Evolutionary conservation across 31 red algal genomes (phyloP).

Genomic region (Porphyra umbilicalis): DNA sequence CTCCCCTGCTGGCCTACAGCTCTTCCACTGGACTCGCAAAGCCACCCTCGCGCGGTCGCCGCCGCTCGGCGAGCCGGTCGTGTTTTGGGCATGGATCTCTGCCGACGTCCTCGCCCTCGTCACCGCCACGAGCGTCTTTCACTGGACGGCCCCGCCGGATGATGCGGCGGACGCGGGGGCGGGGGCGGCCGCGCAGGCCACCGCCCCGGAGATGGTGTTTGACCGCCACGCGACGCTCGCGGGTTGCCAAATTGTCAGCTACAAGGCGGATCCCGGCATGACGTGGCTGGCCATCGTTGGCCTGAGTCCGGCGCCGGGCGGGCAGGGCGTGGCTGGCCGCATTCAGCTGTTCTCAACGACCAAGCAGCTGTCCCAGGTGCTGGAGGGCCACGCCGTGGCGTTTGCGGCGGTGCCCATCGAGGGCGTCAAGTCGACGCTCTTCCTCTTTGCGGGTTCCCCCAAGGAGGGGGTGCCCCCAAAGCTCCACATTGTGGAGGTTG

Average conservation of each 20-base stretch:
- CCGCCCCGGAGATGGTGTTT: constrained; percentile 53
- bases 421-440: constrained; percentile 42
- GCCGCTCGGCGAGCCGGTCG: constrained; percentile 40
- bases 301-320: constrained; percentile 9
- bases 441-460: constrained; percentile 65
- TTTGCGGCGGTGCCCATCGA: constrained; percentile 49
- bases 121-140: constrained; percentile 75
- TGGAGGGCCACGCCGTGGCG: constrained; percentile 76
- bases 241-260: constrained; percentile 74
- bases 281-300: constrained; percentile 81
- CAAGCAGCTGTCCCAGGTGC: constrained; percentile 69
- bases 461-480: constrained; percentile 27
- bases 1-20: constrained; percentile 47
- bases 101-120: constrained; percentile 61
- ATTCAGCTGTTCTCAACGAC: constrained; percentile 84
- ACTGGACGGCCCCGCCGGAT: constrained; percentile 39
- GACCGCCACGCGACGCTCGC: constrained; percentile 58
- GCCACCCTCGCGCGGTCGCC: constrained; percentile 21
- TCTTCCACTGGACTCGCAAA: constrained; percentile 70
- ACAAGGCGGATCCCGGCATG: constrained; percentile 31
- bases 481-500: constrained; percentile 88
- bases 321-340: constrained; percentile 40
- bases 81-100: constrained; percentile 86
- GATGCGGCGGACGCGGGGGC: background rate
- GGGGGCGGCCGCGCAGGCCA: constrained; percentile 1